Conservation (phyloP, 352 stramenopile genomes). For the Pilasporangium apinafurcum region DNA sequence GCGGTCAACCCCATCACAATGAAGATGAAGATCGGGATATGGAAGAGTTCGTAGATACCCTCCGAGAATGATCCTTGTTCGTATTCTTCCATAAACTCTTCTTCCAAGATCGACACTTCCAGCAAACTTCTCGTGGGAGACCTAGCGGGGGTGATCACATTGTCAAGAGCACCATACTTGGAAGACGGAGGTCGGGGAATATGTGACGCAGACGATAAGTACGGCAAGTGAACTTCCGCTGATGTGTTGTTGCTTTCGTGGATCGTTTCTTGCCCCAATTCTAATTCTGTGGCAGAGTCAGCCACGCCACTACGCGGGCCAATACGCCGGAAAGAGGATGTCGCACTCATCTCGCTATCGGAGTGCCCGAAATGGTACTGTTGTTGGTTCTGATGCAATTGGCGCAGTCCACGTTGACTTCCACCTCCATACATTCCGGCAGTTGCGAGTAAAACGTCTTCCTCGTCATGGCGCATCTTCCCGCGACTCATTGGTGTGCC, state of each 20-base stretch:
- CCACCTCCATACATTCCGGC: conserved; percentile 63
- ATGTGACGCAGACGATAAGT: conserved; percentile 9
- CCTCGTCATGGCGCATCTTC: conserved; percentile 58
- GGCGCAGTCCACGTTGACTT: conserved; percentile 58
- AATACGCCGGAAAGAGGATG: conserved; percentile 20
- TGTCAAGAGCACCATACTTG: conserved; percentile 55
- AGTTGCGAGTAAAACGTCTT: conserved; percentile 67
- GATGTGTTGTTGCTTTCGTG: too few relatives aligned
- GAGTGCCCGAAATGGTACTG: conserved; percentile 53
- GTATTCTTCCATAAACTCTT: conserved; percentile 68
- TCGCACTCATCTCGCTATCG: conserved; percentile 35
- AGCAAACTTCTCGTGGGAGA: conserved; percentile 49
- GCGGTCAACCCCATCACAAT: conserved; percentile 73
- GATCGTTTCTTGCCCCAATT: conserved; percentile 1
- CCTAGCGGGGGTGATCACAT: conserved; percentile 21
- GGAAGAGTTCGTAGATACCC: conserved; percentile 48
- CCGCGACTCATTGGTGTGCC: conserved; percentile 44
- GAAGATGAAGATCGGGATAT: conserved; percentile 70
- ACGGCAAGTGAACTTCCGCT: conserved; percentile 13
- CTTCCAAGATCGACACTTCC: conserved; percentile 61
- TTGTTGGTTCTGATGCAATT: conserved; percentile 70
- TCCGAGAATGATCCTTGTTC: conserved; percentile 64
- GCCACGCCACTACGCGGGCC: conserved; percentile 15
- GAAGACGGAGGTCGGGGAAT: conserved; percentile 12
- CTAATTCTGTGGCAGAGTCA: conserved; percentile 11